A percentile compares a stretch with the other conserved stretches of the same genome.
These are phyloP conservation scores for Holtermanniella nyarrowii DNA, from an alignment of 768 basidiomycete genomes.

Conservation along the genomic window DNA sequence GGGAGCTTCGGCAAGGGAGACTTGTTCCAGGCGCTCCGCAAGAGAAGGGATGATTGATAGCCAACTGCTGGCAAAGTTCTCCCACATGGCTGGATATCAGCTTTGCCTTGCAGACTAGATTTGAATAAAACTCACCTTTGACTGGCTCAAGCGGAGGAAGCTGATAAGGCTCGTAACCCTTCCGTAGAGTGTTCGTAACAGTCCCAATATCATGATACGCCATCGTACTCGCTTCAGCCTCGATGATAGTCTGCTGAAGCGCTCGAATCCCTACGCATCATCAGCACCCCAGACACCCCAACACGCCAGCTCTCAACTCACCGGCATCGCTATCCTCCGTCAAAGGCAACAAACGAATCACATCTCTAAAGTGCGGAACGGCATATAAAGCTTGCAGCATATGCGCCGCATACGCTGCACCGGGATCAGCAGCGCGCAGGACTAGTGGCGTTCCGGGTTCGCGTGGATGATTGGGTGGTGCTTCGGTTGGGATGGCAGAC, in stretches of 20 bases:
- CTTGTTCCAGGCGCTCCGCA: not conserved
- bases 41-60: not conserved
- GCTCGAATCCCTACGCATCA: no score
- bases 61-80: not conserved
- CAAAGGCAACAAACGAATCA: not conserved
- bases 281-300: no score
- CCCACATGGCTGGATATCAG: not conserved
- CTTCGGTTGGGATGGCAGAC: constrained; percentile 13
- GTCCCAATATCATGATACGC: not conserved
- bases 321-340: not conserved
- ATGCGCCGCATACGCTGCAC: constrained; percentile 22
- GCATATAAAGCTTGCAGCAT: constrained; percentile 25
- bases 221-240: not conserved
- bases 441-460: constrained; percentile 23
- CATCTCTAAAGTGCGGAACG: constrained; percentile 24
- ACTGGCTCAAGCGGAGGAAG: not conserved
- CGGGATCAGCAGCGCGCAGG: constrained; percentile 17
- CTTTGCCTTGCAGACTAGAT: no score
- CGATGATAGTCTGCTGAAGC: not conserved
- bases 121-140: not conserved
- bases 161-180: not conserved
- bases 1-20: not conserved
- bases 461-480: constrained; percentile 7
- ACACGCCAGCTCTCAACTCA: not conserved
- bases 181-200: not conserved